Conservation (phyloP, 345 rosid species). For the Gossypium australe region DNA sequence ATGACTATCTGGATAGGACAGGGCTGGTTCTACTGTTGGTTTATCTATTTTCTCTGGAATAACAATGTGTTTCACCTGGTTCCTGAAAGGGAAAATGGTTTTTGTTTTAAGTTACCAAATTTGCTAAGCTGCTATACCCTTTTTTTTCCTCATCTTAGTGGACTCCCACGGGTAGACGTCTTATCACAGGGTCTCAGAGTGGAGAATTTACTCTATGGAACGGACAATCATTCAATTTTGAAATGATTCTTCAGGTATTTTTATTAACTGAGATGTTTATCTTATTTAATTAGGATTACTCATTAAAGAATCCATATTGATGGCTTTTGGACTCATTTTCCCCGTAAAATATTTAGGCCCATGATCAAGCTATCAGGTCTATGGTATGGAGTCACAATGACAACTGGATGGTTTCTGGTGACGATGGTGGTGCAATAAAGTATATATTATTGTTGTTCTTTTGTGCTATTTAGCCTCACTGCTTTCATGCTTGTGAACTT, state of each 20-base stretch:
- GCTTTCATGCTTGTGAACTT: background rate
- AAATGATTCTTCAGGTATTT: conserved; percentile 93
- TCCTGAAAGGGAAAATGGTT: background rate
- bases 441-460: conserved; percentile 13
- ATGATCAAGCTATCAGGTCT: conserved; percentile 97
- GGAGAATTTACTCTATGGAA: conserved; percentile 99
- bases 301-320: conserved; percentile 2
- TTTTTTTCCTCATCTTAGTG: conserved; percentile 46
- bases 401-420: conserved; percentile 98
- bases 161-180: conserved; percentile 96
- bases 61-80: background rate
- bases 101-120: background rate
- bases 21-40: background rate
- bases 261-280: background rate
- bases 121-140: background rate
- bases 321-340: background rate
- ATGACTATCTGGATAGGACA: background rate
- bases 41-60: background rate
- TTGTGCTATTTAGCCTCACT: background rate
- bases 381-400: conserved; percentile 99
- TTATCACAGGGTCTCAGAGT: conserved; percentile 93
- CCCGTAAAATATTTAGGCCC: conserved; percentile 53
- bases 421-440: conserved; percentile 96
- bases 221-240: conserved; percentile 96
- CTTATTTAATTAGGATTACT: background rate